Conservation (phyloP, 2,329 filamentous ascomycete genomes). For the Saccharata proteae region DNA sequence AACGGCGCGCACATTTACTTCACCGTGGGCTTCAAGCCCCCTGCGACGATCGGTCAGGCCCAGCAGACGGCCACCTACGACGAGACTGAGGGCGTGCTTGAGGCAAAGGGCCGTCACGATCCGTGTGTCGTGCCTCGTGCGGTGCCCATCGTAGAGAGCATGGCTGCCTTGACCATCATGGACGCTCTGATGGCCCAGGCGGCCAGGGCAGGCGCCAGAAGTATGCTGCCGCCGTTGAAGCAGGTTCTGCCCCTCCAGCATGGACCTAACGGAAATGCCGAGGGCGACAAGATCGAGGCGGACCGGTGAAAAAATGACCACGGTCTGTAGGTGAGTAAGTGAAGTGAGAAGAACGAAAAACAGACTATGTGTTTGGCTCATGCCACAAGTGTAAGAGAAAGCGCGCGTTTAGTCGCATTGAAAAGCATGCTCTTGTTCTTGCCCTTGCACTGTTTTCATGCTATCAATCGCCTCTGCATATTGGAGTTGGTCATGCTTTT, state of each 20-base stretch:
- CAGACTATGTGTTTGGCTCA: too few species aligned
- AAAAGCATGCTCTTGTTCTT: too few species aligned
- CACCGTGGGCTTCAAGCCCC: constrained; percentile 86
- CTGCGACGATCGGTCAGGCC: constrained; percentile 82
- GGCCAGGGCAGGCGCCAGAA: constrained; percentile 34
- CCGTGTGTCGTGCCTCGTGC: constrained; percentile 84
- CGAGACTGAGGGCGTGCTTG: constrained; percentile 60
- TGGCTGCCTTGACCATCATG: constrained; percentile 79
- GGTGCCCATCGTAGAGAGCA: constrained; percentile 79
- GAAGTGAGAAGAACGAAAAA: too few species aligned
- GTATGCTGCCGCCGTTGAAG: constrained; percentile 26
- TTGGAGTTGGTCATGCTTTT: too few species aligned
- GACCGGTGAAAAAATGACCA: too few species aligned
- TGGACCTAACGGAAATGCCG: constrained; percentile 3
- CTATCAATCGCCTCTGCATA: too few species aligned
- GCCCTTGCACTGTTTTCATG: too few species aligned
- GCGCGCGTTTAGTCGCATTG: too few species aligned
- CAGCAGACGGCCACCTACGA: constrained; percentile 76
- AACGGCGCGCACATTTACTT: constrained; percentile 95
- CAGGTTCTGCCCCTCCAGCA: constrained; percentile 18
- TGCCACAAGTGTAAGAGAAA: too few species aligned
- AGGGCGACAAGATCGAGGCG: constrained; percentile 4
- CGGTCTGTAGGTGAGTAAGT: too few species aligned
- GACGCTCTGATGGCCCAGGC: constrained; percentile 80
- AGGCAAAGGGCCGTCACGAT: constrained; percentile 89